phyloP scores from a whole-genome alignment of 139 green algal species.

The Pedinophyceae sp. region DNA sequence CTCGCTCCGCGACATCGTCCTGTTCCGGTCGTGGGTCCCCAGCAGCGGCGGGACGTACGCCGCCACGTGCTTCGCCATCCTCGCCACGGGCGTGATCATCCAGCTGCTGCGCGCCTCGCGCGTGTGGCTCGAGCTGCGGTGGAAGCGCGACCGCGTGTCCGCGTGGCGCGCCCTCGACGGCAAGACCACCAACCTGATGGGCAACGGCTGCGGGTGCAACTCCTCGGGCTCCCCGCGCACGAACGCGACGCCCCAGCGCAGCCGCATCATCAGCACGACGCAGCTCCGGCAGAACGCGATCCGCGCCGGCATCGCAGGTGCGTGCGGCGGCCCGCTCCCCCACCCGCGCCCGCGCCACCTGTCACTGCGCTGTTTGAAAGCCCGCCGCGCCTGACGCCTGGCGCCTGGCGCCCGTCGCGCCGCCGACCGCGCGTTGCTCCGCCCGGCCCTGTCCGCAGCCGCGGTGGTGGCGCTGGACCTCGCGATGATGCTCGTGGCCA shows the following conservation, averaged over 20 bases:
- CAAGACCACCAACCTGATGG: slow-evolving; percentile 3
- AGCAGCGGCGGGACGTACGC: slow-evolving; percentile 8
- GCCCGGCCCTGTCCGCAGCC: neutral
- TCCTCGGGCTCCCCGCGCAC: neutral
- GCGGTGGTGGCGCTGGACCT: slow-evolving; percentile 18
- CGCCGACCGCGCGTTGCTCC: neutral
- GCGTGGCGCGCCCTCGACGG: slow-evolving; percentile 8
- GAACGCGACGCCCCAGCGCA: too few species aligned
- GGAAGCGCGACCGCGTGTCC: slow-evolving; percentile 9
- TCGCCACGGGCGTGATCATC: slow-evolving; percentile 1
- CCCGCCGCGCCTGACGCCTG: too few species aligned
- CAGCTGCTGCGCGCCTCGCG: neutral
- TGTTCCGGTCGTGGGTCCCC: slow-evolving; percentile 24
- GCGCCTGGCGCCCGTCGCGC: too few species aligned
- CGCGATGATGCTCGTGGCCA: slow-evolving; percentile 33
- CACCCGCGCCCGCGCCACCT: neutral
- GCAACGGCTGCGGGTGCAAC: slow-evolving; percentile 1
- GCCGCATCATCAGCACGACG: neutral
- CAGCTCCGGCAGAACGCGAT: slow-evolving; percentile 9
- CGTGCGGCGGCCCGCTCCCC: neutral
- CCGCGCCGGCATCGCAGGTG: slow-evolving; percentile 13
- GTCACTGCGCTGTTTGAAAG: neutral
- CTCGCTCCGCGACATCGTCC: slow-evolving; percentile 15
- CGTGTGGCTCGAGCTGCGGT: slow-evolving; percentile 6
- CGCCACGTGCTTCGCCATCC: neutral